Evolutionary conservation across 2,329 filamentous ascomycete genomes (phyloP).

Genomic region (Trematosphaeria pertusa): DNA sequence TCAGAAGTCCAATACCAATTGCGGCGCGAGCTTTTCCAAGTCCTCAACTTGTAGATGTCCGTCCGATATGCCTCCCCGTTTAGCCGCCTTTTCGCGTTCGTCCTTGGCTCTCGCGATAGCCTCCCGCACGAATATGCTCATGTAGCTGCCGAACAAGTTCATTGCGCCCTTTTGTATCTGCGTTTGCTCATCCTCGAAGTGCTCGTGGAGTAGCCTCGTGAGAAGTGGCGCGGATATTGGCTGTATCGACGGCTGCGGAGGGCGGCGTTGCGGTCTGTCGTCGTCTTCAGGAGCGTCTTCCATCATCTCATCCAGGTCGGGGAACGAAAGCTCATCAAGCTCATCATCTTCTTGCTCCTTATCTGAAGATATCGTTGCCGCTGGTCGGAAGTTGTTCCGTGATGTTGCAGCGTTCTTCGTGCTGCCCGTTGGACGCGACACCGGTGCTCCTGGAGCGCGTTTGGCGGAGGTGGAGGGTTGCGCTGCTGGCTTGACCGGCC

Average conservation of each 20-base stretch:
- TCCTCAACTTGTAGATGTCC: conserved; percentile 87
- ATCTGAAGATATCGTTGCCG: conserved; percentile 38
- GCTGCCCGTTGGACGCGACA: conserved; percentile 24
- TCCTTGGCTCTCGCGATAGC: conserved; percentile 80
- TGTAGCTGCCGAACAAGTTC: conserved; percentile 78
- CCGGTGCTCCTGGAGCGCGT: conserved; percentile 24
- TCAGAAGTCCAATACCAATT: conserved; percentile 85
- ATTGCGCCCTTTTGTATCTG: conserved; percentile 57
- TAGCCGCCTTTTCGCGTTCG: conserved; percentile 64
- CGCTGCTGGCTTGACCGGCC: conserved; percentile 37
- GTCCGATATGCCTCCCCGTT: conserved; percentile 47
- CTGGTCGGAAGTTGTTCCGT: conserved; percentile 27
- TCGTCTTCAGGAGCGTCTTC: conserved; percentile 23
- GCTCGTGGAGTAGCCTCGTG: conserved; percentile 77
- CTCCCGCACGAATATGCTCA: conserved; percentile 91
- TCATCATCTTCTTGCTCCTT: conserved; percentile 36
- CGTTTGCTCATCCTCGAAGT: conserved; percentile 65
- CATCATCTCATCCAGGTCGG: conserved; percentile 39
- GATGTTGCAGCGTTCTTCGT: conserved; percentile 32
- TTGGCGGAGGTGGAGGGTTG: conserved; percentile 28
- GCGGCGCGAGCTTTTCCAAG: conserved; percentile 84
- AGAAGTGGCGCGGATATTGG: conserved; percentile 77
- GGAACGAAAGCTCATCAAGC: conserved; percentile 23
- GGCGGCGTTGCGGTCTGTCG: conserved; percentile 14
- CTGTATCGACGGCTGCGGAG: conserved; percentile 25